phyloP scores from a whole-genome alignment of 2,329 filamentous ascomycete genomes.

The Sporothrix globosa region DNA sequence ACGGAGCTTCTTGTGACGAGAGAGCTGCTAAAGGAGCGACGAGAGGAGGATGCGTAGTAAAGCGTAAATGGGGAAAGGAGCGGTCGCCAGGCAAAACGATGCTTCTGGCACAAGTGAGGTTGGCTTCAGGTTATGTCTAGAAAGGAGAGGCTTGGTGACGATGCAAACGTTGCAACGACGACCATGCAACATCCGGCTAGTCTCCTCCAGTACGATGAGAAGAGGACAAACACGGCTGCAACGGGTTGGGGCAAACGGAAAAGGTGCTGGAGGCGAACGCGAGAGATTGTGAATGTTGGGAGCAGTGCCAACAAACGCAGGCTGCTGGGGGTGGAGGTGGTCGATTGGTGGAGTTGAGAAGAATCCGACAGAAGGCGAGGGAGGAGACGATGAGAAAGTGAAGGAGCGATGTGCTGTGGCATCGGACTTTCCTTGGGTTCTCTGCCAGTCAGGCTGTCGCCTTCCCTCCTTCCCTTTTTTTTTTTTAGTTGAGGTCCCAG shows the following conservation, averaged over 20 bases:
- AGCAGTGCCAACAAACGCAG: conserved; percentile 24
- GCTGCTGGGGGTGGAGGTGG: conserved; percentile 19
- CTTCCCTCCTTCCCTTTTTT: not conserved
- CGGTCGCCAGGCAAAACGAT: conserved; percentile 15
- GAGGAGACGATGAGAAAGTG: conserved; percentile 24
- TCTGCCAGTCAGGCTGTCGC: not conserved
- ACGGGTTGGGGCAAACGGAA: conserved; percentile 1
- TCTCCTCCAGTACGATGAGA: conserved; percentile 9
- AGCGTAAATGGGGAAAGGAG: not conserved
- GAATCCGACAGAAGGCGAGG: conserved; percentile 23
- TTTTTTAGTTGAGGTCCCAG: conserved; percentile 6
- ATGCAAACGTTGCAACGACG: conserved; percentile 1
- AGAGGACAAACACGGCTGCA: not conserved
- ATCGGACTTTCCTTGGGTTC: conserved; percentile 22
- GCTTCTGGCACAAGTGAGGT: conserved; percentile 3
- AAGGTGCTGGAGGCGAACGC: not conserved
- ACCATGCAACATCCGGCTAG: conserved; percentile 3
- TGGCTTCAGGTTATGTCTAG: conserved; percentile 1
- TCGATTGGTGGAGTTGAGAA: conserved; percentile 23
- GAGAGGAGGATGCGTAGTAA: not conserved
- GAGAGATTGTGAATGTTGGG: conserved; percentile 12
- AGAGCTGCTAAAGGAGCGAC: not conserved
- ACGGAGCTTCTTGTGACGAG: not conserved
- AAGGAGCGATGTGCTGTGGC: conserved; percentile 30
- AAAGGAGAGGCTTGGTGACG: not conserved